A percentile compares a stretch with the other conserved stretches of the same genome.
These are phyloP conservation scores for Candida piceae DNA, from an alignment of 805 yeast genomes.

Conservation along the genomic window DNA sequence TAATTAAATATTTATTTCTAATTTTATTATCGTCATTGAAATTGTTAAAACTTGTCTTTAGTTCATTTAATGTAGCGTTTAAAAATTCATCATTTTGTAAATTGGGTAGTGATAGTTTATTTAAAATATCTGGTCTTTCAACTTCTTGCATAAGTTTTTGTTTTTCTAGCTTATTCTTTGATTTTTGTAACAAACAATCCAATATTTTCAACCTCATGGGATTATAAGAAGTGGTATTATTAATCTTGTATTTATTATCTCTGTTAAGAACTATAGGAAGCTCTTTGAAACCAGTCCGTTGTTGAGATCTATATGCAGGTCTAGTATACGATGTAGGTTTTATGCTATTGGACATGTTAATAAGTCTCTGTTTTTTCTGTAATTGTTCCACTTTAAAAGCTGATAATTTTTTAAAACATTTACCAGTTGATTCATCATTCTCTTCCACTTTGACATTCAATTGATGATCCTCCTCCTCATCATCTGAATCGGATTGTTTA, in stretches of 20 bases:
- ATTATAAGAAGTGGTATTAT: constrained; percentile 12
- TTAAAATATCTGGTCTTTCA: not conserved
- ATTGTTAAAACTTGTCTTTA: not conserved
- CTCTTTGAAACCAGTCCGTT: no score
- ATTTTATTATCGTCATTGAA: no score
- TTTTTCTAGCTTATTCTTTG: not conserved
- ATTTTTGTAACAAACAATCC: not conserved
- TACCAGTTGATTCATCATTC: not conserved
- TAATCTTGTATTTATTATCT: constrained; percentile 9
- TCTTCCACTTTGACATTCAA: no score
- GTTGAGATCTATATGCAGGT: no score
- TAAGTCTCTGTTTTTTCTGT: constrained; percentile 6
- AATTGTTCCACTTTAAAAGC: constrained; percentile 13
- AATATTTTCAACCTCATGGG: constrained; percentile 9
- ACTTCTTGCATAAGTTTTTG: not conserved
- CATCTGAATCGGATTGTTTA: no score
- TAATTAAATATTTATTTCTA: not conserved
- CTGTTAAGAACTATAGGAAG: not conserved
- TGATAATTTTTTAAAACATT: constrained; percentile 5
- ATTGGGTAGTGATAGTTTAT: constrained; percentile 4
- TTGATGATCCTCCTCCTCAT: no score
- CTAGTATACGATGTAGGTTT: constrained; percentile 17
- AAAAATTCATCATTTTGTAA: constrained; percentile 8
- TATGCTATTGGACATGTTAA: constrained; percentile 12
- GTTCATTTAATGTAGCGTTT: constrained; percentile 3